phyloP scores from a whole-genome alignment of 164 flowering plant species.

The Magnolia sinica region DNA sequence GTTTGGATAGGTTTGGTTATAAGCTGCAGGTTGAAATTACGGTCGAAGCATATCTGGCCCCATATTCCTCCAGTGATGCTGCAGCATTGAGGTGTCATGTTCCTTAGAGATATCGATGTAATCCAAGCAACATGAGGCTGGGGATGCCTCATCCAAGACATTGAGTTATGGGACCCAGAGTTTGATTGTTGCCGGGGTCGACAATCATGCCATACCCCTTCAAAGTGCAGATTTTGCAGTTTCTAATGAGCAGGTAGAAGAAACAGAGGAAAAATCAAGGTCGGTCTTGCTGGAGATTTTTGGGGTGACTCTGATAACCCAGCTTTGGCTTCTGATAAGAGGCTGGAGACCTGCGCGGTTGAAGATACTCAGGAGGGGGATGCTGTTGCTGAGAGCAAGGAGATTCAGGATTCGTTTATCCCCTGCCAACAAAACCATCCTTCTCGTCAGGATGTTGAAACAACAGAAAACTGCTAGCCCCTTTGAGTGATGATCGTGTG shows the following conservation, averaged over 20 bases:
- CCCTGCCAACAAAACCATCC: conserved; percentile 14
- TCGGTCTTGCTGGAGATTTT: conserved; percentile 15
- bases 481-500: conserved; percentile 8
- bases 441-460: conserved; percentile 1
- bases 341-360: neutral
- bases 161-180: conserved; percentile 22
- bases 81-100: conserved; percentile 16
- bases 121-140: conserved; percentile 14
- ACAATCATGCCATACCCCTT: neutral
- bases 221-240: neutral
- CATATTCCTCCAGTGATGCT: conserved; percentile 18
- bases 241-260: conserved; percentile 2
- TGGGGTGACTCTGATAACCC: conserved; percentile 8
- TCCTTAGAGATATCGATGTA: conserved; percentile 16
- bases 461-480: too few relatives aligned
- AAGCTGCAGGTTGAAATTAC: conserved; percentile 16
- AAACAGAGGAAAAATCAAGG: conserved; percentile 6
- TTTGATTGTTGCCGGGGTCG: conserved; percentile 28
- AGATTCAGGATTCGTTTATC: conserved; percentile 4
- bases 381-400: conserved; percentile 7
- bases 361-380: neutral
- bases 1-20: conserved; percentile 25
- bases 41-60: conserved; percentile 13
- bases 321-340: conserved; percentile 17
- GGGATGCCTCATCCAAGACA: conserved; percentile 19